Conservation (phyloP, 805 yeast species). For the Cyberlindnera veronae region DNA sequence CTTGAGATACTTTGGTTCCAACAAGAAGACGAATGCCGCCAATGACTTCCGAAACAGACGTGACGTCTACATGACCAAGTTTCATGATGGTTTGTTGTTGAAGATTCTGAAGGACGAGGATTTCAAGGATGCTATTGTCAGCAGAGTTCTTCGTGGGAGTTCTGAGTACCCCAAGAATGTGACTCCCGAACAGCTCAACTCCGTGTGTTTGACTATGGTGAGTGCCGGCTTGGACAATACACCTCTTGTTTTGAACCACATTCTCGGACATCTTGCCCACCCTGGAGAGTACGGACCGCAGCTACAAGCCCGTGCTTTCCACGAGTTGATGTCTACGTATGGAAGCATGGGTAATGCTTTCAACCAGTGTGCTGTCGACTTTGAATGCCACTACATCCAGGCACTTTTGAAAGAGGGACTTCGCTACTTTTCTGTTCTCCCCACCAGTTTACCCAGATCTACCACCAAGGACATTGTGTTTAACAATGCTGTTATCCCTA, state of each 20-base stretch:
- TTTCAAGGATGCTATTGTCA: constrained; percentile 33
- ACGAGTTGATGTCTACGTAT: constrained; percentile 36
- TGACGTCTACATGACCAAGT: constrained; percentile 43
- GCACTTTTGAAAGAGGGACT: constrained; percentile 65
- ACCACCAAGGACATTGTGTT: constrained; percentile 50
- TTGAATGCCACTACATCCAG: constrained; percentile 44
- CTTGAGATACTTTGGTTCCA: constrained; percentile 32
- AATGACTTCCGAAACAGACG: constrained; percentile 39
- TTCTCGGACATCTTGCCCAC: constrained; percentile 56
- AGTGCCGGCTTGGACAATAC: constrained; percentile 79
- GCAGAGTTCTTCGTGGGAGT: constrained; percentile 21
- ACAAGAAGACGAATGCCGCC: constrained; percentile 23
- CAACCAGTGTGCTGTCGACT: constrained; percentile 27
- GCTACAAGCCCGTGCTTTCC: constrained; percentile 43
- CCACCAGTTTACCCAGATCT: constrained; percentile 60
- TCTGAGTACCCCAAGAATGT: constrained; percentile 21
- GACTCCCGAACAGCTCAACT: constrained; percentile 42
- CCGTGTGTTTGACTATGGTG: constrained; percentile 70
- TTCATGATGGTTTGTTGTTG: constrained; percentile 30
- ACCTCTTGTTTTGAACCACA: constrained; percentile 57
- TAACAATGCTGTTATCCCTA: constrained; percentile 44
- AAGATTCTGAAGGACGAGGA: constrained; percentile 28
- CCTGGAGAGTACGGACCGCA: constrained; percentile 31
- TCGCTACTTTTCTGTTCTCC: constrained; percentile 61
- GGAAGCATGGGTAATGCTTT: constrained; percentile 35